Evolutionary conservation across 2,329 filamentous ascomycete genomes (phyloP).

Genomic region (Sporothrix curviconia): DNA sequence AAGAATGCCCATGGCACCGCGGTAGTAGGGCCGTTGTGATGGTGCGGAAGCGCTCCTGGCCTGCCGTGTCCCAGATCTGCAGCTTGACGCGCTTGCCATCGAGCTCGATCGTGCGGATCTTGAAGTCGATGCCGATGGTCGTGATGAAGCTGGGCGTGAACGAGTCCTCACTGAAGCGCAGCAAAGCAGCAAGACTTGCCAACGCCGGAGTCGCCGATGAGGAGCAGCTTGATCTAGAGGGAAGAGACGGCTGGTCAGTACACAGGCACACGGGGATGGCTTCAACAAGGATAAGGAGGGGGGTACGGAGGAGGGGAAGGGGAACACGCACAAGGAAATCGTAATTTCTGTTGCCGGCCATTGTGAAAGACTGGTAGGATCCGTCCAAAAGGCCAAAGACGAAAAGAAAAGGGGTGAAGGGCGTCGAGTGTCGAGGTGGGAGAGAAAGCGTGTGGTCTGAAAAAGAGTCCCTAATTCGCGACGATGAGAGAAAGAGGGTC

Average conservation of each 20-base stretch:
- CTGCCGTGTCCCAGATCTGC: conserved; percentile 99
- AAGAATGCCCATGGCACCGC: conserved; percentile 96
- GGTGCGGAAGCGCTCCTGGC: conserved; percentile 95
- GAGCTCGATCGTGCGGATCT: conserved; percentile 97
- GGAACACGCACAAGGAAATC: conserved; percentile 71
- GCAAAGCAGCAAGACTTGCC: conserved; percentile 95
- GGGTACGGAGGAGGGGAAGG: background rate
- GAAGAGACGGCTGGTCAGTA: background rate
- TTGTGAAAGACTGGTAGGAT: conserved; percentile 34
- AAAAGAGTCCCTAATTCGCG: too few relatives aligned
- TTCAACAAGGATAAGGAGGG: background rate
- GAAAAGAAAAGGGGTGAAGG: background rate
- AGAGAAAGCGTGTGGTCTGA: too few relatives aligned
- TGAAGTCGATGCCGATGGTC: conserved; percentile 99
- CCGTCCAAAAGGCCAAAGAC: conserved; percentile 5
- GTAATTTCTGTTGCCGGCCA: conserved; percentile 98
- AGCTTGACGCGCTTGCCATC: conserved; percentile 98
- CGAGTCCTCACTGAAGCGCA: conserved; percentile 95
- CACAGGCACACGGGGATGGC: too few relatives aligned
- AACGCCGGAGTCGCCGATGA: conserved; percentile 94
- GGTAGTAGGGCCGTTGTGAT: conserved; percentile 99
- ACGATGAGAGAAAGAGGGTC: background rate
- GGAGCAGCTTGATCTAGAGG: conserved; percentile 82
- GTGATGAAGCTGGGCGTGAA: conserved; percentile 98
- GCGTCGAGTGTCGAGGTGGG: background rate